Evolutionary conservation across 1,284 basidiomycete species (phyloP).

Genomic region (Austropuccinia psidii): DNA sequence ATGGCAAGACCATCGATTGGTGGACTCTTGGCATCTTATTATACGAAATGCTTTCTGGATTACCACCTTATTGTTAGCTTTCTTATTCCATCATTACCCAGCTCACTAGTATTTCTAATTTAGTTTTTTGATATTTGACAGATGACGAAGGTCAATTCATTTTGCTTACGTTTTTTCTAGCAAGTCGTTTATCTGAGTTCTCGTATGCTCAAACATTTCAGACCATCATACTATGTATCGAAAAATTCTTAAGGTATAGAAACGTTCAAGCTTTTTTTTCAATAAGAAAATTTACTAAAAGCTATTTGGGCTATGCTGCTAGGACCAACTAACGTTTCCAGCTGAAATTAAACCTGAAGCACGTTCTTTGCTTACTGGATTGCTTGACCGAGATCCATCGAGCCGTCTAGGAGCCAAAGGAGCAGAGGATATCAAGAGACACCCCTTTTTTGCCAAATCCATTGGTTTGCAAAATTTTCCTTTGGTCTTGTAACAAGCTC

Average conservation of each 20-base stretch:
- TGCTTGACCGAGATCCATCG: constrained; percentile 73
- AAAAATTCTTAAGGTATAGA: constrained; percentile 33
- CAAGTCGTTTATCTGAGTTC: neutral
- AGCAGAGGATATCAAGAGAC: constrained; percentile 83
- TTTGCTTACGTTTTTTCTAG: neutral
- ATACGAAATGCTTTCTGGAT: constrained; percentile 48
- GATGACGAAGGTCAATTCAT: neutral
- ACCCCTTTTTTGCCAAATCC: constrained; percentile 75
- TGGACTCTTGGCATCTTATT: constrained; percentile 48
- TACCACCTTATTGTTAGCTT: constrained; percentile 46
- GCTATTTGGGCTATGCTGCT: neutral
- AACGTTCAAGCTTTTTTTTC: neutral
- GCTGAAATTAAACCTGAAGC: constrained; percentile 65
- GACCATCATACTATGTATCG: constrained; percentile 37
- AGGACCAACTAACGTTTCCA: constrained; percentile 34
- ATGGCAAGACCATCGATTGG: constrained; percentile 49
- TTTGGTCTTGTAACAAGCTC: neutral
- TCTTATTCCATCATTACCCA: neutral
- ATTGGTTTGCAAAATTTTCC: constrained; percentile 2
- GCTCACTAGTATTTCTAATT: neutral
- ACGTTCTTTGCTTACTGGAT: constrained; percentile 80
- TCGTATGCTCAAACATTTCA: too few relatives aligned
- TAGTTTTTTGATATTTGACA: neutral
- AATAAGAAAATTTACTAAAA: neutral
- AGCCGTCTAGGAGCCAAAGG: constrained; percentile 77